Conservation (phyloP, 2,329 filamentous ascomycete genomes). For the Tolypocladium nubicola region DNA sequence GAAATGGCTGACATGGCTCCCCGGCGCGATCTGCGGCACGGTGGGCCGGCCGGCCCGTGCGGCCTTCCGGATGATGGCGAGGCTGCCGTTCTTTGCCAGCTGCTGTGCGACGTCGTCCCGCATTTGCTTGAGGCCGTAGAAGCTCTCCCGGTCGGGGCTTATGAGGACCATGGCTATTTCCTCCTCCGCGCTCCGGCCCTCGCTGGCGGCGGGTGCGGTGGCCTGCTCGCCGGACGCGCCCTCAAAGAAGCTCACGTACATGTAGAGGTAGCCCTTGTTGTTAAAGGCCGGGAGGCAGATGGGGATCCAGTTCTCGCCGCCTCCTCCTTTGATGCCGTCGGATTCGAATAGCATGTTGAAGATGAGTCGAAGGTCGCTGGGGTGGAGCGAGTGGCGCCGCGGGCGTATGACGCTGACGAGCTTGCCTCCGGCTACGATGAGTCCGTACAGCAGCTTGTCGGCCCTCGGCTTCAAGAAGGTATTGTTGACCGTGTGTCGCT, state of each 20-base stretch:
- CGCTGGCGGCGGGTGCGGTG: conserved; percentile 33
- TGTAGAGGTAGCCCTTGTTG: conserved; percentile 91
- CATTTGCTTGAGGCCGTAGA: conserved; percentile 77
- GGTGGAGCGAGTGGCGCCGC: conserved; percentile 89
- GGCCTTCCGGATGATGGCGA: conserved; percentile 64
- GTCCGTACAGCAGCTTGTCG: conserved; percentile 76
- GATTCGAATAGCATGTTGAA: conserved; percentile 99
- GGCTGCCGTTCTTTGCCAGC: conserved; percentile 63
- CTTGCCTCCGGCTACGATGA: conserved; percentile 84
- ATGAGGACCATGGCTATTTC: conserved; percentile 90
- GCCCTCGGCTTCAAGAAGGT: conserved; percentile 70
- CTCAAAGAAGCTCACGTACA: conserved; percentile 96
- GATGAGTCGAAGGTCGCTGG: conserved; percentile 87
- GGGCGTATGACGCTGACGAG: conserved; percentile 92
- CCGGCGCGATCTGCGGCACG: conserved; percentile 67
- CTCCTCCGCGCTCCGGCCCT: conserved; percentile 57
- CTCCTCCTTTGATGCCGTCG: conserved; percentile 78
- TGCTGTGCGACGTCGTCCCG: conserved; percentile 53
- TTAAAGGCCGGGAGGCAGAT: conserved; percentile 95
- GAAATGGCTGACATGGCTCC: conserved; percentile 77
- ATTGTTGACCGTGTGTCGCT: conserved; percentile 78
- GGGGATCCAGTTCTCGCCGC: conserved; percentile 94
- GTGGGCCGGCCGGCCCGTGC: conserved; percentile 60
- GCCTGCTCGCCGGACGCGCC: conserved; percentile 31
- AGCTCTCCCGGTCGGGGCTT: conserved; percentile 84